phyloP scores from a whole-genome alignment of 2,329 filamentous ascomycete genomes.

The Arthroderma sp. region DNA sequence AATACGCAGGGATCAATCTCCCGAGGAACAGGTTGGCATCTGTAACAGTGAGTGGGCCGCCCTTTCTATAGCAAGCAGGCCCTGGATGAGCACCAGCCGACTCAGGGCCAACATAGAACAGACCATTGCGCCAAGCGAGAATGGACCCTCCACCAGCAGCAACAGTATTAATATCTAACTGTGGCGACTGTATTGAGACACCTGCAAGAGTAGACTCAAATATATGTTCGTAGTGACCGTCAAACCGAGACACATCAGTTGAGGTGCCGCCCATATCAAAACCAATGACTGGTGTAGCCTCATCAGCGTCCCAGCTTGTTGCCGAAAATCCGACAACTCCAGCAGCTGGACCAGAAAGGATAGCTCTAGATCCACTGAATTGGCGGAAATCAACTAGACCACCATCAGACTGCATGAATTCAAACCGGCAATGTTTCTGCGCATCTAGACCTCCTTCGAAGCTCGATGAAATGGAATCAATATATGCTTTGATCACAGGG shows the following conservation, averaged over 20 bases:
- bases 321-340: slow-evolving; percentile 85
- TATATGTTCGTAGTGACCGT: slow-evolving; percentile 75
- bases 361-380: slow-evolving; percentile 74
- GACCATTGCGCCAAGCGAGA: slow-evolving; percentile 46
- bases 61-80: slow-evolving; percentile 82
- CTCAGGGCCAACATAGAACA: slow-evolving; percentile 83
- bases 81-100: slow-evolving; percentile 81
- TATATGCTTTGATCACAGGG: slow-evolving; percentile 65
- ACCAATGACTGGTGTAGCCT: slow-evolving; percentile 70
- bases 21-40: slow-evolving; percentile 83
- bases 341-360: slow-evolving; percentile 80
- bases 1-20: slow-evolving; percentile 73
- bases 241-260: slow-evolving; percentile 78
- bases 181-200: slow-evolving; percentile 77
- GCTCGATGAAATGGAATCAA: slow-evolving; percentile 61
- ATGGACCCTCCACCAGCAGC: slow-evolving; percentile 74
- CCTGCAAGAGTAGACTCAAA: slow-evolving; percentile 86
- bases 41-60: slow-evolving; percentile 79
- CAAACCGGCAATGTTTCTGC: slow-evolving; percentile 63
- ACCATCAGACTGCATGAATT: slow-evolving; percentile 90
- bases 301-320: slow-evolving; percentile 70
- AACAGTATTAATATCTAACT: slow-evolving; percentile 84
- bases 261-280: slow-evolving; percentile 91
- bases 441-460: slow-evolving; percentile 71
- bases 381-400: slow-evolving; percentile 38